phyloP scores from a whole-genome alignment of 345 rosid genomes.

The Populus simonii region DNA sequence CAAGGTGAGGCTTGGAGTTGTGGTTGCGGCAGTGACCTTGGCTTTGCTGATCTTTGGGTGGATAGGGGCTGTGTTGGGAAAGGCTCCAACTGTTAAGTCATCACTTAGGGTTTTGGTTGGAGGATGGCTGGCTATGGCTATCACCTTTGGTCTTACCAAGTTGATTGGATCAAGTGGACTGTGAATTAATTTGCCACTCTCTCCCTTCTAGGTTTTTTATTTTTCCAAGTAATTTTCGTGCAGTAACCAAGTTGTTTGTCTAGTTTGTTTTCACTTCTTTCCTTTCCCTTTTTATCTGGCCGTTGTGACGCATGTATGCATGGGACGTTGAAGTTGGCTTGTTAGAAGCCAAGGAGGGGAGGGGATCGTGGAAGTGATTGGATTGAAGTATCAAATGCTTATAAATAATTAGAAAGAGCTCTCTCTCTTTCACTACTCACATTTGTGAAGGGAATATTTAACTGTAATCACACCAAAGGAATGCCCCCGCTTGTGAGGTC shows the following conservation, averaged over 20 bases:
- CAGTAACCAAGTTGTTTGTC: not conserved
- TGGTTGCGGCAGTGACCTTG: slow-evolving; percentile 56
- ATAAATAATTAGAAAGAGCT: not conserved
- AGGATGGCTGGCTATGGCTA: slow-evolving; percentile 92
- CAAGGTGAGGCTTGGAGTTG: slow-evolving; percentile 56
- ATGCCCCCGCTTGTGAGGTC: not conserved
- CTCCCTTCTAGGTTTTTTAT: not conserved
- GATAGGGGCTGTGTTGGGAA: slow-evolving; percentile 80
- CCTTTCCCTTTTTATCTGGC: not conserved
- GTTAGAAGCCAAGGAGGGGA: not conserved
- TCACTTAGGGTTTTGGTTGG: slow-evolving; percentile 71
- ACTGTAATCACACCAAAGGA: not conserved
- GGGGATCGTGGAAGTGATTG: not conserved
- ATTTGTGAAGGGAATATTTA: not conserved
- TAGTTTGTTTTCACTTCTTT: not conserved
- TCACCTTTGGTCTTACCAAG: slow-evolving; percentile 81
- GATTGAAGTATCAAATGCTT: not conserved
- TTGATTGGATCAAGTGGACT: slow-evolving; percentile 58
- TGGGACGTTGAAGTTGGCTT: not conserved
- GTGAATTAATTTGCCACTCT: not conserved
- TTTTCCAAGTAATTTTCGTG: not conserved
- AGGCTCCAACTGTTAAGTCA: slow-evolving; percentile 52
- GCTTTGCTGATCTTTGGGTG: slow-evolving; percentile 66
- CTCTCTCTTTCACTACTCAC: not conserved
- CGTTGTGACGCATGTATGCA: not conserved